Conservation (phyloP, 1,284 basidiomycete genomes). For the Ganoderma boninense region DNA sequence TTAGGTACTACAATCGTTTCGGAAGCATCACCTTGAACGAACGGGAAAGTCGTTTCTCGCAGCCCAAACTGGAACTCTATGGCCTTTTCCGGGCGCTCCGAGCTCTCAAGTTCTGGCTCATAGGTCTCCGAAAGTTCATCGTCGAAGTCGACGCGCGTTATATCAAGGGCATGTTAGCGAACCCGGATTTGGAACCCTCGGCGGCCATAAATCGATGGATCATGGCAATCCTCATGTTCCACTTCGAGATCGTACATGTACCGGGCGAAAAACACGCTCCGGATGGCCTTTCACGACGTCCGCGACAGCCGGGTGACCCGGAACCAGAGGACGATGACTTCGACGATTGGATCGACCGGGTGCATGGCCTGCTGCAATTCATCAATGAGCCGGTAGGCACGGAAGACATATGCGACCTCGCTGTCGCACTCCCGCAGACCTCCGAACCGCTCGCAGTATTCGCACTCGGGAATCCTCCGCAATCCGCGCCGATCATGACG, state of each 20-base stretch:
- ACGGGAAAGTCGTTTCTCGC: neutral
- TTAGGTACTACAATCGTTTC: neutral
- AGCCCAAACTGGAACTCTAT: conserved; percentile 43
- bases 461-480: too few species aligned
- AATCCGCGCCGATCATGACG: too few species aligned
- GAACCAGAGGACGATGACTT: neutral
- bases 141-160: conserved; percentile 51
- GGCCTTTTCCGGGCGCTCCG: conserved; percentile 45
- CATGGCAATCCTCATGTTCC: conserved; percentile 43
- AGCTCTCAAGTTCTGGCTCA: conserved; percentile 24
- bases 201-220: conserved; percentile 52
- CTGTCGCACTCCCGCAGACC: too few species aligned
- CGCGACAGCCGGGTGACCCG: neutral
- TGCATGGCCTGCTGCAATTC: neutral
- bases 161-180: conserved; percentile 53
- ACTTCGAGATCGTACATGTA: neutral
- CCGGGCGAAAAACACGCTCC: neutral
- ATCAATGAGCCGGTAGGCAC: neutral
- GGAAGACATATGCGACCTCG: too few species aligned
- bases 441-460: too few species aligned
- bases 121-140: conserved; percentile 45
- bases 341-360: neutral
- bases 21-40: neutral
- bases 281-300: neutral
- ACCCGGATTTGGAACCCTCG: conserved; percentile 47